These are phyloP conservation scores for Kitagawia praeruptora DNA, from an alignment of 129 eudicot genomes.

Conservation along the genomic window DNA sequence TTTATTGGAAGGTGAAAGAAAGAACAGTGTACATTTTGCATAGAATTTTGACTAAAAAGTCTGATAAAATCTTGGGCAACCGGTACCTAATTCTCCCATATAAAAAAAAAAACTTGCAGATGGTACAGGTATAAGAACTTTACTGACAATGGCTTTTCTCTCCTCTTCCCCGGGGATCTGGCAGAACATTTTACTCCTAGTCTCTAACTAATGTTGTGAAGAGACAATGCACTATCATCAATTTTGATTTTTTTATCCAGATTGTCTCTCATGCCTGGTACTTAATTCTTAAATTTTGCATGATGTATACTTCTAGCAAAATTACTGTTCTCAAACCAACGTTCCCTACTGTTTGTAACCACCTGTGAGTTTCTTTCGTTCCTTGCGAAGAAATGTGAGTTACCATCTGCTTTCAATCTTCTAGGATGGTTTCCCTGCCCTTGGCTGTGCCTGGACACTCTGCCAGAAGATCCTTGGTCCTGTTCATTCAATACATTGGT, in stretches of 20 bases:
- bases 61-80: background rate
- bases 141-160: background rate
- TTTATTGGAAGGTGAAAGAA: background rate
- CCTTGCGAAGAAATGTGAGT: constrained; percentile 29
- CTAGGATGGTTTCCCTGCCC: constrained; percentile 23
- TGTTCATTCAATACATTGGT: constrained; percentile 32
- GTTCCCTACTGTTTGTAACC: constrained; percentile 16
- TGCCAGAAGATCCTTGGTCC: constrained; percentile 35
- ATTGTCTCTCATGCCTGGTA: background rate
- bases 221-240: background rate
- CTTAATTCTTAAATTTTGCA: constrained; percentile 18
- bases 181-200: background rate
- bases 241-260: background rate
- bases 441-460: constrained; percentile 22
- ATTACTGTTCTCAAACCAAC: constrained; percentile 24
- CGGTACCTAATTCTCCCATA: background rate
- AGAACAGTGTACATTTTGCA: background rate
- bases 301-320: constrained; percentile 26
- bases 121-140: background rate
- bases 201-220: background rate
- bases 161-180: background rate
- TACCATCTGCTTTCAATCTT: constrained; percentile 39
- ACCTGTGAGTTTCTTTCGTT: constrained; percentile 32
- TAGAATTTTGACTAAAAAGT: background rate
- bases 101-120: background rate